A percentile compares a stretch with the other conserved stretches of the same genome.
Conservation (phyloP, 1,284 basidiomycete genomes). For the Thecaphora thlaspeos region DNA sequence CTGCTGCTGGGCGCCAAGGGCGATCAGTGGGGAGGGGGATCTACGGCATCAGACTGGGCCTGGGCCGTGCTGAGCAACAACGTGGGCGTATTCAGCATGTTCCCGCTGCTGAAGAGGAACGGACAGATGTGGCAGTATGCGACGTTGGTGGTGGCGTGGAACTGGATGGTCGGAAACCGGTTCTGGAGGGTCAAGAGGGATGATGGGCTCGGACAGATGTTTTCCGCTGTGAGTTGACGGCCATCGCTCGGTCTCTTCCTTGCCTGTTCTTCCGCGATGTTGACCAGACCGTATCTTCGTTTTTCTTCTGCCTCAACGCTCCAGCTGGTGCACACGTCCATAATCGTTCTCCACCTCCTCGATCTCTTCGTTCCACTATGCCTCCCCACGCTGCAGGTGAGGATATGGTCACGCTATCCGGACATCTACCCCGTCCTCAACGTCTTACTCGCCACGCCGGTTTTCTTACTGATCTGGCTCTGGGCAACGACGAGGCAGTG, state of each 20-base stretch:
- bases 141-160: slow-evolving; percentile 72
- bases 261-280: neutral
- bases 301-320: no score
- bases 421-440: slow-evolving; percentile 83
- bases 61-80: slow-evolving; percentile 80
- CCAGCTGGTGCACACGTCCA: neutral
- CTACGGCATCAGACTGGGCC: slow-evolving; percentile 66
- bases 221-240: no score
- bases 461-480: slow-evolving; percentile 67
- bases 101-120: slow-evolving; percentile 79
- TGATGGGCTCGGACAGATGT: no score
- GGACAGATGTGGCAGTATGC: slow-evolving; percentile 75
- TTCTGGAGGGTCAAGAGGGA: no score
- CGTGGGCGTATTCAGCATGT: slow-evolving; percentile 84
- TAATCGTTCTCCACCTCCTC: slow-evolving; percentile 64
- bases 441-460: slow-evolving; percentile 74
- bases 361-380: slow-evolving; percentile 65
- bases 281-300: no score
- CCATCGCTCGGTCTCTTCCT: no score
- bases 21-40: slow-evolving; percentile 58
- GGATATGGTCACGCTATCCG: slow-evolving; percentile 72
- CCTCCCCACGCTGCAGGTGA: slow-evolving; percentile 7
- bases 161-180: slow-evolving; percentile 68
- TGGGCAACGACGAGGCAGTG: slow-evolving; percentile 56
- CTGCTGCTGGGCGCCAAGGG: slow-evolving; percentile 69